A percentile compares a stretch with the other conserved stretches of the same genome.
These are phyloP conservation scores for Microdochium bolleyi DNA, from an alignment of 2,329 filamentous ascomycete genomes.

Conservation along the genomic window DNA sequence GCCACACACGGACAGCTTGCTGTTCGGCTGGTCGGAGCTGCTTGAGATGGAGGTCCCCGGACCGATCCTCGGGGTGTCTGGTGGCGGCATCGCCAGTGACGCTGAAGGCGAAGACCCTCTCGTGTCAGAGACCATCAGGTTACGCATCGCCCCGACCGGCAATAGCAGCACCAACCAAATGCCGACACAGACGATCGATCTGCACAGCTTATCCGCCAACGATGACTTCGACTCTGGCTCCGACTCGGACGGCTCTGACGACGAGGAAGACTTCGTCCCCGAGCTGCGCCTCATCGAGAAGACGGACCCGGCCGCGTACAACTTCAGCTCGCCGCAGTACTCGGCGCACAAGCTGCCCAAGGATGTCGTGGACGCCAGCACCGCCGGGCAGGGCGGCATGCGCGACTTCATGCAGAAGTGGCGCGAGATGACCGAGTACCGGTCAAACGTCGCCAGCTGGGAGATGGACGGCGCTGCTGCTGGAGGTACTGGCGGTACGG, in stretches of 20 bases:
- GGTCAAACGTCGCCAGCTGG: conserved; percentile 17
- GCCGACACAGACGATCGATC: no score
- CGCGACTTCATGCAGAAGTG: conserved; percentile 73
- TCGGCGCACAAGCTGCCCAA: conserved; percentile 92
- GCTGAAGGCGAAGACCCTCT: conserved; percentile 22
- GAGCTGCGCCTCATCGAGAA: conserved; percentile 77
- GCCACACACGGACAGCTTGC: conserved; percentile 73
- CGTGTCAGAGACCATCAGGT: neutral
- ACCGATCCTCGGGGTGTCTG: conserved; percentile 43
- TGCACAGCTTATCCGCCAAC: conserved; percentile 10
- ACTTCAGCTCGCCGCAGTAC: conserved; percentile 78
- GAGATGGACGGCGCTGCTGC: conserved; percentile 11
- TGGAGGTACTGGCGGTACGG: neutral
- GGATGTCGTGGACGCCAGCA: conserved; percentile 73
- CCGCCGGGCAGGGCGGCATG: conserved; percentile 65
- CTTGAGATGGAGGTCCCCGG: conserved; percentile 59
- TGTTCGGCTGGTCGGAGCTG: conserved; percentile 88
- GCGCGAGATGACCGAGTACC: conserved; percentile 45
- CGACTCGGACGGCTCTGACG: conserved; percentile 22
- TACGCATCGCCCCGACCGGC: neutral
- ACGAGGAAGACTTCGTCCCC: conserved; percentile 53
- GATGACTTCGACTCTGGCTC: conserved; percentile 17
- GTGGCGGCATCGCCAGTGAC: conserved; percentile 24
- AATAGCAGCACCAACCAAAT: no score
- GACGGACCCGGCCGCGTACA: conserved; percentile 83